Evolutionary conservation across 2,329 filamentous ascomycete species (phyloP), one percentile per base, ranked within the genome.

Genomic region (Fusarium anguioides): DNA sequence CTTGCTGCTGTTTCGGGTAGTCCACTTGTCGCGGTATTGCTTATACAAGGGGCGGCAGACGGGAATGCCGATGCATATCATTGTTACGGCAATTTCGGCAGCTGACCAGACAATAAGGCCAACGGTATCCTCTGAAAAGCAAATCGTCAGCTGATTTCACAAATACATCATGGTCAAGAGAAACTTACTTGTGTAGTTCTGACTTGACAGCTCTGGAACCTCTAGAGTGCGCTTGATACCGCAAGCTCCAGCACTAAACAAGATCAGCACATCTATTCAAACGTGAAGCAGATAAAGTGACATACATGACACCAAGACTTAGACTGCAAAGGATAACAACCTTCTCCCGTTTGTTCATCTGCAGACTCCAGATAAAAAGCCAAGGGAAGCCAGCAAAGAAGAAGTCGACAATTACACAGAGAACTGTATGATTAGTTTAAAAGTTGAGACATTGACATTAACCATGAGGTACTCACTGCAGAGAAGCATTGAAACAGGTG

Each of bases 331-430:
- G 75, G n/a, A 83, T 76, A 17, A 81, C 75, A 26, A 81, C 74
- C 69, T 82, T 83, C 37, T 83, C 81, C n/a, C 78, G 75, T n/a
- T 71, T 75, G 8, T 79, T 77, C 79, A 83, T 83, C 33, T 80
- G 78, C 7, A 83, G 60, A 3, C 76, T 75, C 79, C 81, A 81
- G 21, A 82, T 76, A n/a, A 83, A 74, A 7, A 81, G 71, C 80
- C 81, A 83, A 0, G 81, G 81, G 8, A 82, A 78, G 2, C 74
- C 53, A 41, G 78, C 78, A 24, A 78, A 80, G 58, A 78, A 77
- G 48, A 81, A 79, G 58, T 81, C 79, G 47, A 74, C 70, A 8
- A 78, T 60, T 3, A 78, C 72, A 17, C 69, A 71, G 14, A 69
- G 21, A n/a, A 69, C 65, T 71, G 12, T 5, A 1, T 10, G 0